Base-by-base conservation (phyloP, 2,329 filamentous ascomycete species). In the Claviceps sp. region DNA sequence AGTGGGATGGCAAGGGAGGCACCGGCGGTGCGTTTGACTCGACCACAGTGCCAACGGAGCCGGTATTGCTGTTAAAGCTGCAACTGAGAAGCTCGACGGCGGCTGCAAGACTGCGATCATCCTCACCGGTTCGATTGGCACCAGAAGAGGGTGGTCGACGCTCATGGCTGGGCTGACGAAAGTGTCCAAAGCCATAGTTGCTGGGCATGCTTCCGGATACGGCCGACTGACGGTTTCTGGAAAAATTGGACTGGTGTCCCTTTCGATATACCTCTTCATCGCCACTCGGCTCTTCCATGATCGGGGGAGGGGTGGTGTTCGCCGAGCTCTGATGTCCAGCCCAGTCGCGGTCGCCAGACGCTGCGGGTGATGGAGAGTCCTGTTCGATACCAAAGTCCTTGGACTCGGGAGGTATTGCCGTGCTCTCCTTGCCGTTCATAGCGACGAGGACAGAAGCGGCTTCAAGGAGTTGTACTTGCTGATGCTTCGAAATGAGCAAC, bases 401-500 rank as follows among this genome's bases (percentile, higher is more conserved):
- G 40, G 80, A 83, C 53, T 83, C 80, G 30, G 82, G 80, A 46
- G 82, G 77, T 4, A 81, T 82, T 42, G 77, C 73, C 47, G 74
- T 76, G 56, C 71, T 76, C 55, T 73, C 69, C 46, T 70, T 68
- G 59, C 65, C 70, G 64, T 82, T 96, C 90, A 98, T 97, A 63
- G 83, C 84, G 54, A 97, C 85, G 58, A 98, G 76, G 50, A 97
- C 93, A n/a, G 89, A 95, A 41, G 93, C 93, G 42, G 93, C 93
- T 71, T 98, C 93, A 55, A 98, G 80, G 55, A 98, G 79, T 69
- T 98, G 93, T 50, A 98, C 93, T 74, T 98, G 93, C 72, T 98
- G 93, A 70, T 98, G 93, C 78, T 98, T 98, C 61, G 91, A 97
- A 62, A 98, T 97, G 66, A 97, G 83, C 65, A 97, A 77, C 73